Evolutionary conservation across 495 filamentous ascomycete species (phyloP).

Genomic region (Hypoxylon fuscum): DNA sequence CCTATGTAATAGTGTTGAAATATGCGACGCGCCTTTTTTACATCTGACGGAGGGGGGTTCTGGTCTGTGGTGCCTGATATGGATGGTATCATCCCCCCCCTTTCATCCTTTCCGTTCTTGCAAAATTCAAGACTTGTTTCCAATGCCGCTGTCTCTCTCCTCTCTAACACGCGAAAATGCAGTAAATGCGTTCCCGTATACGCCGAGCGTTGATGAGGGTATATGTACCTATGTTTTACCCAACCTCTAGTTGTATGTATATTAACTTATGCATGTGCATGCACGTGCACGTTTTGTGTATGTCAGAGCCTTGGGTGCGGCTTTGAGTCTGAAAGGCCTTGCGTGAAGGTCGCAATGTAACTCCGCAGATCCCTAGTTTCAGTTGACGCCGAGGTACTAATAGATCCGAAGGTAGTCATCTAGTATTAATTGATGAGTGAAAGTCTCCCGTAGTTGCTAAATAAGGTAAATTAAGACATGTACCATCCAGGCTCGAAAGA

Average conservation of each 20-base stretch:
- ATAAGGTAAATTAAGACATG: neutral
- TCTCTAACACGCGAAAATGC: neutral
- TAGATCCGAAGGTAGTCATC: no score
- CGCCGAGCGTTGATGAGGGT: neutral
- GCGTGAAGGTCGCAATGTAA: no score
- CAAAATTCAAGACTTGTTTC: no score
- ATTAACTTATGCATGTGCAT: neutral
- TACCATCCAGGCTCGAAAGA: no score
- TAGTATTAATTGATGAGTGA: conserved; percentile 3
- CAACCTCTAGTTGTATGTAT: neutral
- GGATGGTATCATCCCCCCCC: neutral
- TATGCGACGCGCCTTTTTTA: conserved; percentile 11
- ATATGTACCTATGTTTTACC: neutral
- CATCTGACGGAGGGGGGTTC: no score
- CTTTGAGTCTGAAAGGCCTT: no score
- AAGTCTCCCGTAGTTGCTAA: neutral
- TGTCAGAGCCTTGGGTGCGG: no score
- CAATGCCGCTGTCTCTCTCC: no score
- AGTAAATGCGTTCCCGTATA: neutral
- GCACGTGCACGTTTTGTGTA: neutral
- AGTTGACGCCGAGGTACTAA: no score
- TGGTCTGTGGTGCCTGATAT: neutral
- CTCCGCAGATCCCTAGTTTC: no score
- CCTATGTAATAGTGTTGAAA: neutral
- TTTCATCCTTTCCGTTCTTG: no score